Percentiles rank a stretch among this genome's conserved stretches.
Conservation (phyloP, 192 early-diverging fungal species). For the Backusella luteola region DNA sequence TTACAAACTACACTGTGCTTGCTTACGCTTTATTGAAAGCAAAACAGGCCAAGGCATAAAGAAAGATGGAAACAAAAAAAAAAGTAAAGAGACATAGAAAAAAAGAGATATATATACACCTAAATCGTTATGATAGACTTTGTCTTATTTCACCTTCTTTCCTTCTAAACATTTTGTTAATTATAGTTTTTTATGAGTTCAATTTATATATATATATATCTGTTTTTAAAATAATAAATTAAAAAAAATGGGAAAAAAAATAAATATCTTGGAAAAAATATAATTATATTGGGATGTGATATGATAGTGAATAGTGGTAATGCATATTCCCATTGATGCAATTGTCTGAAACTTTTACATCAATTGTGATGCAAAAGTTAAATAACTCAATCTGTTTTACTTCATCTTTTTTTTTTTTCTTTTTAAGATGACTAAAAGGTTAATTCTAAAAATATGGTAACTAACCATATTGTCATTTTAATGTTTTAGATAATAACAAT, state of each 20-base stretch:
- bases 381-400: neutral
- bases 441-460: neutral
- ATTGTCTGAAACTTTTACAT: neutral
- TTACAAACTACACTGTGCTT: conserved; percentile 62
- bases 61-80: neutral
- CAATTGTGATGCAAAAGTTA: neutral
- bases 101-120: neutral
- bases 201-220: neutral
- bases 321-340: neutral
- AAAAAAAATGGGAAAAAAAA: neutral
- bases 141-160: neutral
- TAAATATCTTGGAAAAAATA: neutral
- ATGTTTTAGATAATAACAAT: neutral
- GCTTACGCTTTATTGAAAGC: conserved; percentile 1
- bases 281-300: neutral
- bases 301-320: neutral
- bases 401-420: neutral
- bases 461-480: neutral
- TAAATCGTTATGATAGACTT: neutral
- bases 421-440: neutral
- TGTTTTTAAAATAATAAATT: neutral
- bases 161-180: neutral
- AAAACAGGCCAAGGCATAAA: neutral
- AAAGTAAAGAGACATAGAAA: neutral
- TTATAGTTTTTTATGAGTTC: neutral